Base-by-base conservation (phyloP, 129 eudicot genomes). In the Tanacetum coccineum region DNA sequence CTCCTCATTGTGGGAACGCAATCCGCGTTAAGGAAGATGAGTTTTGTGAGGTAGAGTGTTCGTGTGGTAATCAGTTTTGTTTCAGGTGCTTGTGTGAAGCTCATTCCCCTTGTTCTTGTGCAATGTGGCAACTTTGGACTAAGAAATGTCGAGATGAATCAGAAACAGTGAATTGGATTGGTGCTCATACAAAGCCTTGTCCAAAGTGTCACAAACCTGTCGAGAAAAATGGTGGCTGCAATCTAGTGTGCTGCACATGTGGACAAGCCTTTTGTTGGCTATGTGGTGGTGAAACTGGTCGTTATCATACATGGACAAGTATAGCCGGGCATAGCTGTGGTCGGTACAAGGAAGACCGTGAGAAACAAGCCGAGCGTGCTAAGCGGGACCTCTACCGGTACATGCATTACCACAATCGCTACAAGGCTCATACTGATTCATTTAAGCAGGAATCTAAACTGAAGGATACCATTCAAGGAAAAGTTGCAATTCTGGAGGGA, bases 231-330 rank as follows among this genome's bases (percentile, higher is more conserved):
- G 98, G 96, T 65, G 98, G 98, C 60, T 92, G 96, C 77, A 92
- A 92, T 59, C 82, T 88, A 18, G 98, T 92, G 18, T 82, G 94
- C 76, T 92, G 98, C 79, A 77, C 88, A 18, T 92, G 98, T 74
- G 91, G 96, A 74, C 98, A 92, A 77, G 91, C 95, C 58, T 92
- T 92, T 80, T 92, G 98, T 74, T 92, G 98, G 98, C 81, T 92
- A 52, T 92, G 98, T 68, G 98, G 98, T 66, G 98, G 95, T n/a
- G 96, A 96, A 73, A 92, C 98, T 49, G 98, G 98, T 12, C 86
- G 91, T 46, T 87, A 80, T 53, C 98, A 92, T 64, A 92, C 96
- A 4, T 92, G 98, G 98, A 73, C 96, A 53, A 55, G 19, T 45
- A 92, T 92, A 22, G 70, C 81, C 13, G 90, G 92, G 53, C 98